Conservation (phyloP, 371 early-diverging fungal species). For the Mucor mucedo region DNA sequence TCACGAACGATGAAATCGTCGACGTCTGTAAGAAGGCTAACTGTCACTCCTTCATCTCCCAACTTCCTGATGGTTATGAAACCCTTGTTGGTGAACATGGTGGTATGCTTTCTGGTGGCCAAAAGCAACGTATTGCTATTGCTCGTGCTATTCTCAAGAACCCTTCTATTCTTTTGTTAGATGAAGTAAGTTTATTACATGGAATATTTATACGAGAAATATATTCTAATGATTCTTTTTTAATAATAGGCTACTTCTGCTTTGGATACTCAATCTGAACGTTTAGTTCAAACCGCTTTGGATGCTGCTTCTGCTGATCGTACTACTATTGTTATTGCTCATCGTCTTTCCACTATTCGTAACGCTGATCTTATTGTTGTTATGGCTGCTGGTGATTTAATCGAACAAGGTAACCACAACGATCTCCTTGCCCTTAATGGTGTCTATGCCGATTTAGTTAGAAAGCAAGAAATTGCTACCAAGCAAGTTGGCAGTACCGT, state of each 20-base stretch:
- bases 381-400: conserved; percentile 71
- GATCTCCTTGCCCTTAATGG: conserved; percentile 60
- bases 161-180: conserved; percentile 48
- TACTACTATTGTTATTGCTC: conserved; percentile 94
- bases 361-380: conserved; percentile 88
- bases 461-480: conserved; percentile 59
- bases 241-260: conserved; percentile 71
- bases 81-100: conserved; percentile 75
- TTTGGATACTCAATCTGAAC: conserved; percentile 81
- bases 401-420: conserved; percentile 78
- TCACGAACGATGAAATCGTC: conserved; percentile 64
- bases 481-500: conserved; percentile 23
- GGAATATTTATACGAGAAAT: conserved; percentile 17
- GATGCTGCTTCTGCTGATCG: conserved; percentile 78
- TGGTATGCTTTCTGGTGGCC: conserved; percentile 82
- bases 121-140: conserved; percentile 59
- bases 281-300: conserved; percentile 79
- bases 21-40: conserved; percentile 68
- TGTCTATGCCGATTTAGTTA: conserved; percentile 62
- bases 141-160: conserved; percentile 56
- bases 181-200: conserved; percentile 41
- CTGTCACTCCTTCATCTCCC: conserved; percentile 78
- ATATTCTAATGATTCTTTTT: not conserved
- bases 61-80: conserved; percentile 78
- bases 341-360: conserved; percentile 80